These are phyloP conservation scores for Talaromyces rugulosus DNA, from an alignment of 2,329 filamentous ascomycete genomes.

Conservation along the genomic window DNA sequence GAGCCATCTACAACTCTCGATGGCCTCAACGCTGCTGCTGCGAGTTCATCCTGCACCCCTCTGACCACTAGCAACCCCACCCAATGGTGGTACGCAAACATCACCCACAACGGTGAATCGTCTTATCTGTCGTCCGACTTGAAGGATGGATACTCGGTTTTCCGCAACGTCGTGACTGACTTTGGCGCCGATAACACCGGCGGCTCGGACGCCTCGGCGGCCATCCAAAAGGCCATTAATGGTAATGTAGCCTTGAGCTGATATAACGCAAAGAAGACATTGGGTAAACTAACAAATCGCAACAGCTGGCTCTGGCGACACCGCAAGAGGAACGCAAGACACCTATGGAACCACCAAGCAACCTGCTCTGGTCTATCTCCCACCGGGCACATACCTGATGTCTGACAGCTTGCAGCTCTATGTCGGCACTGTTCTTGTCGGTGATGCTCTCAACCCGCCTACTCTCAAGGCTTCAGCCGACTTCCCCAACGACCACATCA, in stretches of 20 bases:
- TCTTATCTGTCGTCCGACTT: conserved; percentile 21
- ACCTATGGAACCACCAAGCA: conserved; percentile 26
- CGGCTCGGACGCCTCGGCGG: conserved; percentile 22
- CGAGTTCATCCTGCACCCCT: conserved; percentile 6
- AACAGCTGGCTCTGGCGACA: conserved; percentile 21
- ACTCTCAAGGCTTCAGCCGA: conserved; percentile 22
- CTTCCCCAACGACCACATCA: conserved; percentile 24
- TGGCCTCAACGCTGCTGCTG: not conserved
- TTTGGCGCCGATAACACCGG: conserved; percentile 32
- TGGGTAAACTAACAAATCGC: not conserved
- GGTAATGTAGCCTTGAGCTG: conserved; percentile 14
- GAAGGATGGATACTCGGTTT: conserved; percentile 30
- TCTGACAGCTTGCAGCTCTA: conserved; percentile 22
- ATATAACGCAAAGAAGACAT: not conserved
- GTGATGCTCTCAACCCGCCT: conserved; percentile 27
- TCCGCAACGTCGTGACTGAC: conserved; percentile 32
- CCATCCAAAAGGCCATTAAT: conserved; percentile 28
- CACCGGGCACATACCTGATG: conserved; percentile 24
- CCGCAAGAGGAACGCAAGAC: conserved; percentile 19
- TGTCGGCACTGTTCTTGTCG: conserved; percentile 28
- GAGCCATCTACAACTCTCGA: conserved; percentile 1
- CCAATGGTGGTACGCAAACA: conserved; percentile 23
- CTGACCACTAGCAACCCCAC: conserved; percentile 10
- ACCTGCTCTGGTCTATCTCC: conserved; percentile 27
- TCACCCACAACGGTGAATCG: conserved; percentile 25